phyloP scores from a whole-genome alignment of 768 basidiomycete species.

The Sporobolomyces roseus region DNA sequence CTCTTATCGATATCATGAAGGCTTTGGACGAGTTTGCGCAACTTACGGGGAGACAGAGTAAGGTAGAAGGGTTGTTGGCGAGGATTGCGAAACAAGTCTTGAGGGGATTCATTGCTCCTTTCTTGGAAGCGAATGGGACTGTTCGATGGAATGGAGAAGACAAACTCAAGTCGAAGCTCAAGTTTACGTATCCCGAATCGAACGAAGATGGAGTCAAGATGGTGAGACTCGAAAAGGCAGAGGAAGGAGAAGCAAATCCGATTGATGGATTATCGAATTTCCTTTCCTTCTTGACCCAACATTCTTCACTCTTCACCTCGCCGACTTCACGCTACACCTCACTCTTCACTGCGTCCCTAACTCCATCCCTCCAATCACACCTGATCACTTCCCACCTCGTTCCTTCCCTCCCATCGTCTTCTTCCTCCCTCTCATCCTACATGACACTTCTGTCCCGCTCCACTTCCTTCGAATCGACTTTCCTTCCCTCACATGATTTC shows the following conservation, averaged over 20 bases:
- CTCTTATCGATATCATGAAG: neutral
- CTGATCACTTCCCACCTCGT: constrained; percentile 31
- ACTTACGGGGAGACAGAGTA: constrained; percentile 7
- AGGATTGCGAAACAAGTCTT: constrained; percentile 32
- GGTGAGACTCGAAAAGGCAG: neutral
- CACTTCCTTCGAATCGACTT: constrained; percentile 18
- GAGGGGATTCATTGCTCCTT: constrained; percentile 33
- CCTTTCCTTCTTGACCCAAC: constrained; percentile 26
- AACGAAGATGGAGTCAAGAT: neutral
- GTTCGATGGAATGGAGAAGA: neutral
- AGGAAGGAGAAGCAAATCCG: neutral
- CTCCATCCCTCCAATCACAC: constrained; percentile 36
- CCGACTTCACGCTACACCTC: constrained; percentile 5
- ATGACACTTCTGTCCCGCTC: constrained; percentile 8
- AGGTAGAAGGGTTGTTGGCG: constrained; percentile 7
- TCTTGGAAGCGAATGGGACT: constrained; percentile 27
- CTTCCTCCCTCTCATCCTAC: constrained; percentile 9
- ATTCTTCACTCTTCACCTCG: constrained; percentile 23
- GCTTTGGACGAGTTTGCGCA: constrained; percentile 20
- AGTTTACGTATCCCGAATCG: constrained; percentile 3
- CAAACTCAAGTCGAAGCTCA: neutral
- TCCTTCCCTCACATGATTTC: constrained; percentile 34
- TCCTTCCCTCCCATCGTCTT: constrained; percentile 24
- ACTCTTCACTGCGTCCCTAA: constrained; percentile 30
- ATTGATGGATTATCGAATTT: neutral